Base-by-base conservation (phyloP, 345 rosid genomes). In the Diplotaxis tenuifolia region DNA sequence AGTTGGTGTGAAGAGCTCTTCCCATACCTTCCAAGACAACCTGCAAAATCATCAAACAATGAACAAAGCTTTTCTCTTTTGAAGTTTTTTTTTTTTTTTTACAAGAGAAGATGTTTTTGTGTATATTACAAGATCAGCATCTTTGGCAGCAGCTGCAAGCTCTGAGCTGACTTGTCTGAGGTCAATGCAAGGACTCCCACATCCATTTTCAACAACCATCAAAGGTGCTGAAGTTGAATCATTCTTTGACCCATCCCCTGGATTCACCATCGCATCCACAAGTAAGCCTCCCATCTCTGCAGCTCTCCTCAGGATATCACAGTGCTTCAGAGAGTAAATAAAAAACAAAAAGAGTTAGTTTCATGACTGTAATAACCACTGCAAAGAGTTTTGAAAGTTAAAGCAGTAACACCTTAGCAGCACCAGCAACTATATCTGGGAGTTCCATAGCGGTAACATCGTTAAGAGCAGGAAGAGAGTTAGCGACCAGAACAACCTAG, bases 131-230 rank as follows among this genome's bases (percentile, higher is more conserved):
- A 95, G 86, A 80, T 95, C 99, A 45, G 99, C 98, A 78, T 84
- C 84, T 82, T 85, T 86, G 55, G 99, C 97, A 47, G 89, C 89
- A 14, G 94, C 98, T 49, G 99, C 98, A 66, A 95, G 93, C 87
- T 95, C 98, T 6, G 96, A 92, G 90, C 99, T 95, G 87, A 95
- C 99, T 82, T 95, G 98, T 81, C 98, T 83, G 36, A 95, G 82
- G 78, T 95, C 99, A 4, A 95, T 92, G 83, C 99, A 95, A 53
- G 99, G 99, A 80, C 99, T 92, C 59, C 99, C 99, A 15, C 98
- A 95, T 14, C 99, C 99, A 74, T 95, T 95, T 84, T 92, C 99
- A 31, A 95, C 99, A 73, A 92, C 99, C 99, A 86, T 95, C 82
- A 95, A 75, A 52, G 99, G 92, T 62, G 85, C 92, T n/a, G 92